Percentiles rank a stretch among this genome's conserved stretches.
phyloP scores from a whole-genome alignment of 805 yeast genomes.

The Candida nitratophila region DNA sequence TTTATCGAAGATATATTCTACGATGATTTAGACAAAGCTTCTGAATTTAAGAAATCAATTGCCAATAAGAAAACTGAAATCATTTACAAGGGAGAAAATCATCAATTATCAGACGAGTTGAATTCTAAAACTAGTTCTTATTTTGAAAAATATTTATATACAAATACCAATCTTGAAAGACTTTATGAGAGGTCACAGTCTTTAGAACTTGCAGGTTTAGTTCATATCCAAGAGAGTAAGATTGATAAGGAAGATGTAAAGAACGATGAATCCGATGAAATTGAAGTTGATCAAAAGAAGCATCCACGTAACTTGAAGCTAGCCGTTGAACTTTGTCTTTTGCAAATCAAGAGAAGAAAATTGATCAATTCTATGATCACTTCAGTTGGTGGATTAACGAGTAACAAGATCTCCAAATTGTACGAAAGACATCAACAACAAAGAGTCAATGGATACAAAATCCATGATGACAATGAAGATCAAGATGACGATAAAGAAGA shows the following conservation, averaged over 20 bases:
- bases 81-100: background rate
- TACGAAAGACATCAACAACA: background rate
- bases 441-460: too few relatives aligned
- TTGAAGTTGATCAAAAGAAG: conserved; percentile 1
- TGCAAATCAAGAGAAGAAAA: conserved; percentile 35
- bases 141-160: background rate
- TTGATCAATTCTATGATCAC: conserved; percentile 22
- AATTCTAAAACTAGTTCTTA: background rate
- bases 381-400: conserved; percentile 11
- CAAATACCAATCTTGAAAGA: conserved; percentile 23
- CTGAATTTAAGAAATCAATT: background rate
- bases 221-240: conserved; percentile 41
- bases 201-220: conserved; percentile 48
- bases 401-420: background rate
- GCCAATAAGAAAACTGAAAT: background rate
- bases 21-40: background rate
- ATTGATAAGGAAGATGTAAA: conserved; percentile 5
- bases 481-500: conserved; percentile 30
- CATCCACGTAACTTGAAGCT: conserved; percentile 14
- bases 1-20: conserved; percentile 12
- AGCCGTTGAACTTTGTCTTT: conserved; percentile 28
- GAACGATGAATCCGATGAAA: conserved; percentile 4
- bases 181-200: conserved; percentile 57
- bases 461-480: background rate
- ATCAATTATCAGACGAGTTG: background rate